Conservation (phyloP, 164 flowering plant genomes). For the Umbellularia californica region DNA sequence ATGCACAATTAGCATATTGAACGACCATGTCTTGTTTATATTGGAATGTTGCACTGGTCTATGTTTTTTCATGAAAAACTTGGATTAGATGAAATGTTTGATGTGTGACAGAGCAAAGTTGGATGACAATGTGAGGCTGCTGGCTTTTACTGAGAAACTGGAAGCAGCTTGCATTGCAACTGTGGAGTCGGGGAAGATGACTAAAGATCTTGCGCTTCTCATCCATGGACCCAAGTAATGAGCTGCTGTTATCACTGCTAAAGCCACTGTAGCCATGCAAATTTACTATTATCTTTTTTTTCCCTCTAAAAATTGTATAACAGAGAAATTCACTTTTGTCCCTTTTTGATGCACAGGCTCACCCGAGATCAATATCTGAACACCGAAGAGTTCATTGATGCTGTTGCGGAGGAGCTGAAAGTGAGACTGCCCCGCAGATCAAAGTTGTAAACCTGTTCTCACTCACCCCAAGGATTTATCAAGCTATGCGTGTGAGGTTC, state of each 20-base stretch:
- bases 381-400: slow-evolving; percentile 87
- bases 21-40: neutral
- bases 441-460: slow-evolving; percentile 7
- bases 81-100: neutral
- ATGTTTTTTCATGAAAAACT: no score
- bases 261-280: neutral
- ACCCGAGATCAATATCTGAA: slow-evolving; percentile 63
- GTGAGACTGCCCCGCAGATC: slow-evolving; percentile 47
- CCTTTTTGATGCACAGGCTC: slow-evolving; percentile 34
- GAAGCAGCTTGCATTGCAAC: slow-evolving; percentile 55
- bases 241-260: neutral
- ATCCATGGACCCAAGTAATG: slow-evolving; percentile 58
- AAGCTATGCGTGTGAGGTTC: neutral
- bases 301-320: neutral
- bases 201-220: slow-evolving; percentile 71
- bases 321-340: neutral
- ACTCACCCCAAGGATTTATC: neutral
- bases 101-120: slow-evolving; percentile 65
- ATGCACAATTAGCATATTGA: neutral
- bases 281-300: no score
- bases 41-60: neutral
- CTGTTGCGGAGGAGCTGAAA: slow-evolving; percentile 75
- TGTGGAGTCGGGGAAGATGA: slow-evolving; percentile 77
- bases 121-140: slow-evolving; percentile 57
- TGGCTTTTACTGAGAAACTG: slow-evolving; percentile 31